phyloP scores from a whole-genome alignment of 2,329 filamentous ascomycete genomes.

The Cladophialophora carrionii region DNA sequence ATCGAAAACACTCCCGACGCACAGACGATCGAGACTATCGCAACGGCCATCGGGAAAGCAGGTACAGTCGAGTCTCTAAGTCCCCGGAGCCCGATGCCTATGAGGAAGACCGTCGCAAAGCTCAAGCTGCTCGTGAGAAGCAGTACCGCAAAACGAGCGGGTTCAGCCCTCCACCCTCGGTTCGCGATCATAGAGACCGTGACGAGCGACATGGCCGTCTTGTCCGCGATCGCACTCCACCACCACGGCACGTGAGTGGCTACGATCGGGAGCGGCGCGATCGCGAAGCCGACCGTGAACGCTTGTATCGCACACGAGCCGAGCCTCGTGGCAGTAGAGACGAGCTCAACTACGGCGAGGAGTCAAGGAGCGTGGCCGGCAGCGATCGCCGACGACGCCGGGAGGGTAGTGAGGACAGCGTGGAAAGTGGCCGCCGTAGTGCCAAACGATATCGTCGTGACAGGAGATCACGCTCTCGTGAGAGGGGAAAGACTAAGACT shows the following conservation, averaged over 20 bases:
- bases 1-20: slow-evolving; percentile 58
- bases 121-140: slow-evolving; percentile 89
- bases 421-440: slow-evolving; percentile 56
- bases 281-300: slow-evolving; percentile 86
- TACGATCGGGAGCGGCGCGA: slow-evolving; percentile 88
- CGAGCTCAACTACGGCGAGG: slow-evolving; percentile 87
- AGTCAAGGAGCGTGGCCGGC: slow-evolving; percentile 60
- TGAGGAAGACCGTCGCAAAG: slow-evolving; percentile 91
- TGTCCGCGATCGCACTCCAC: slow-evolving; percentile 44
- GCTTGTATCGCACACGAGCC: slow-evolving; percentile 78
- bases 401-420: slow-evolving; percentile 70
- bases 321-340: slow-evolving; percentile 79
- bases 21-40: slow-evolving; percentile 65
- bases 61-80: slow-evolving; percentile 67
- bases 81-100: slow-evolving; percentile 93
- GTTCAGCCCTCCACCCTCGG: slow-evolving; percentile 55
- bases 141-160: slow-evolving; percentile 83
- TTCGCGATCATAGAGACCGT: slow-evolving; percentile 46
- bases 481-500: slow-evolving; percentile 61
- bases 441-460: slow-evolving; percentile 61
- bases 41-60: slow-evolving; percentile 43
- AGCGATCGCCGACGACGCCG: slow-evolving; percentile 72
- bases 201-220: slow-evolving; percentile 43
- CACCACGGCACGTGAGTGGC: slow-evolving; percentile 42
- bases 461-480: slow-evolving; percentile 48